Evolutionary conservation across 2,329 filamentous ascomycete species (phyloP), one percentile per base, ranked within the genome.

Genomic region (Lithohypha guttulata): DNA sequence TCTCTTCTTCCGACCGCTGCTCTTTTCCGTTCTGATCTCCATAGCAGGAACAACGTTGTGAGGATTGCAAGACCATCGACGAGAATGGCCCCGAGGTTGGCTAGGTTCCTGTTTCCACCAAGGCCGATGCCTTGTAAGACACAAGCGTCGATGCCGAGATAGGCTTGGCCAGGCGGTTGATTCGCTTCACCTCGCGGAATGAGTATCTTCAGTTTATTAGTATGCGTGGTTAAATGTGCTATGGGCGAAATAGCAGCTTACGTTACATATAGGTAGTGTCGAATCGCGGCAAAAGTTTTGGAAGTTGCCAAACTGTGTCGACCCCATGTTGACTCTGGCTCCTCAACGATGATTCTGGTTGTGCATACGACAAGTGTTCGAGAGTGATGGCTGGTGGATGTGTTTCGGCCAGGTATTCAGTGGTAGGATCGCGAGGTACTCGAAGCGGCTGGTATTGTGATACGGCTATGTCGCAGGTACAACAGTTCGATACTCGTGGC

Each of bases 1-100:
- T 98, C 91, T 61, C 91, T 83, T 66, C 91, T 73, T 44, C 91
- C 91, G 33, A 98, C 91, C 41, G 91, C 91, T 41, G 91, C 91
- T 60, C 82, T 79, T 66, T 98, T 96, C 58, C 74, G 76, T 54
- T 96, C 83, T 14, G 91, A 93, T 50, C 77, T 73, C 63, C 81
- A 75, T 59, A 96, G 54, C 42, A 98, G 67, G 51, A 81, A 78
- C 8, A 65, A 55, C 3, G 81, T 69, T 6, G 73, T 64, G 15
- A 75, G 54, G 51, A 98, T 87, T 27, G 87, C 84, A 47, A 93
- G 59, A 46, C 71, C 84, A 46, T 76, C 81, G 27, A 96, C 60
- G 31, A 98, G 51, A 57, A 98, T 94, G 6, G 87, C 93, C n/a
- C 91, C 91, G 50, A 98, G 59, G 57, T 98, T 98, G 23, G 79